Conservation (phyloP, 805 yeast genomes). For the Spathaspora passalidarum region DNA sequence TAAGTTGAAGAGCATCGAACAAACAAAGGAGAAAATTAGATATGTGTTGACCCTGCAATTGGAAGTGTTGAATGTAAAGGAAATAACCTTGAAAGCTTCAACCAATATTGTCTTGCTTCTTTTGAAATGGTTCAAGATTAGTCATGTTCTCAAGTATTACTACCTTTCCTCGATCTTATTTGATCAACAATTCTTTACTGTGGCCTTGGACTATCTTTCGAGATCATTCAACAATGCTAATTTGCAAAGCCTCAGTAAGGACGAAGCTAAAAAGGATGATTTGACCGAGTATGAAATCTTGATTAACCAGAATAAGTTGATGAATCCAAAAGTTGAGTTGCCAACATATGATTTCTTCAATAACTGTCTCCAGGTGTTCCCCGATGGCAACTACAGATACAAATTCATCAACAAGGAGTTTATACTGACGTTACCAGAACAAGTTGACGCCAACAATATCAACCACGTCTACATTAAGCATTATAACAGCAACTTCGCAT, state of each 20-base stretch:
- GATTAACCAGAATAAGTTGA: conserved; percentile 35
- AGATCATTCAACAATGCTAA: conserved; percentile 34
- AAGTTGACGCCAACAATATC: conserved; percentile 23
- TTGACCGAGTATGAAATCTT: conserved; percentile 29
- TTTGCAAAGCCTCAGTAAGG: conserved; percentile 19
- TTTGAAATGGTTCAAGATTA: conserved; percentile 73
- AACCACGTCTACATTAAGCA: conserved; percentile 25
- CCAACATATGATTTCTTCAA: conserved; percentile 37
- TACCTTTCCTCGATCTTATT: conserved; percentile 67
- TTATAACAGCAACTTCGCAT: conserved; percentile 43
- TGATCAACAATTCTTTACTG: conserved; percentile 59
- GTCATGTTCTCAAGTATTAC: conserved; percentile 77
- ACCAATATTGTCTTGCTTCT: conserved; percentile 52
- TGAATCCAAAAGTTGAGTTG: conserved; percentile 34
- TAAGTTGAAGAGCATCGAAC: conserved; percentile 6
- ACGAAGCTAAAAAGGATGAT: conserved; percentile 8
- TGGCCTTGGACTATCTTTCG: conserved; percentile 30
- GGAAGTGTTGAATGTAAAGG: conserved; percentile 60
- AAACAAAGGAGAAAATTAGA: conserved; percentile 17
- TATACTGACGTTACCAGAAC: conserved; percentile 25
- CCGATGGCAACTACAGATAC: conserved; percentile 10
- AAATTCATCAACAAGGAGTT: conserved; percentile 28
- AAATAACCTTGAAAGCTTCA: conserved; percentile 56
- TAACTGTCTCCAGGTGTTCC: conserved; percentile 24
- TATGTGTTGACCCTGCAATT: conserved; percentile 37